phyloP scores from a whole-genome alignment of 306 rosid species.

The Fragaria iinumae region DNA sequence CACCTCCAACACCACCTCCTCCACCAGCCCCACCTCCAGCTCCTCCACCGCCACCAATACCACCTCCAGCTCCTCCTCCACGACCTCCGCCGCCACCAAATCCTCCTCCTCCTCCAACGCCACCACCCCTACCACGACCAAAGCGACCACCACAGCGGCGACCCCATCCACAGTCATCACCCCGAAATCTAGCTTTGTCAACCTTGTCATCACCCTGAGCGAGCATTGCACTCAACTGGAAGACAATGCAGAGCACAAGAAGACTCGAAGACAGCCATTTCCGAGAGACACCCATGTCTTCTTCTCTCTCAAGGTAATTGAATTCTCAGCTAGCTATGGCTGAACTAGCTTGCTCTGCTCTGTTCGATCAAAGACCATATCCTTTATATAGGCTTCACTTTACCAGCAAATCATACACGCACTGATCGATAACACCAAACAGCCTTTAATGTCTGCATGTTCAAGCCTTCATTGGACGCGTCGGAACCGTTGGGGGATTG shows the following conservation, averaged over 20 bases:
- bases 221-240: constrained; percentile 41
- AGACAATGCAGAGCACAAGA: constrained; percentile 50
- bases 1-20: constrained; percentile 33
- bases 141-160: constrained; percentile 38
- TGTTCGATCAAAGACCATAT: background rate
- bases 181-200: constrained; percentile 28
- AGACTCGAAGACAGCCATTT: constrained; percentile 49
- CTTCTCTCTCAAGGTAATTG: background rate
- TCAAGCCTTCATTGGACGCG: constrained; percentile 23
- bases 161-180: constrained; percentile 53
- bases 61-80: constrained; percentile 22
- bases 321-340: background rate
- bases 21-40: constrained; percentile 30
- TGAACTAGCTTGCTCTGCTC: constrained; percentile 7
- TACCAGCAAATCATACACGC: background rate
- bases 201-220: constrained; percentile 54
- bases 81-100: constrained; percentile 26
- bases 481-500: constrained; percentile 49
- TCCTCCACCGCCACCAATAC: constrained; percentile 46
- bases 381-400: constrained; percentile 45
- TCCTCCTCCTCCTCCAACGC: constrained; percentile 27
- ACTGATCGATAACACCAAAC: background rate
- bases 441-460: constrained; percentile 37
- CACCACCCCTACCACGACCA: constrained; percentile 15
- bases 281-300: constrained; percentile 35